Evolutionary conservation across 106 monocot genomes (phyloP), one percentile per base, ranked within the genome.

Genomic region (Allium fistulosum): DNA sequence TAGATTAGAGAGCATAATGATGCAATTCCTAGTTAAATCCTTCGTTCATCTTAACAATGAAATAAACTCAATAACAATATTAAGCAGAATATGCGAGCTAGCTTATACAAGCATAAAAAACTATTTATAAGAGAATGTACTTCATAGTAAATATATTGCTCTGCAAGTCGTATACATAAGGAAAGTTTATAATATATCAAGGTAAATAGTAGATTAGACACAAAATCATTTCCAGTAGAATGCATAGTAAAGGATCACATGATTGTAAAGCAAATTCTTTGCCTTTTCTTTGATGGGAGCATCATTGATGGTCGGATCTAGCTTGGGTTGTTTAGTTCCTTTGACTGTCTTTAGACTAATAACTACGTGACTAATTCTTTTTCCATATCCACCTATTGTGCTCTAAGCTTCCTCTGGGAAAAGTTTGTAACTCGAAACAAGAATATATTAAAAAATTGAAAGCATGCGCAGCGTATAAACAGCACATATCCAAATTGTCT

Each of bases 271-370:
- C n/a, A 15, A 46, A 72, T 51, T 12, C 11, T 18, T 69, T 67
- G 90, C 97, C 89, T 90, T 99, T 83, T 99, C 92, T 75, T 92
- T 99, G 48, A 99, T 90, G 45, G 92, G 78, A 71, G 92, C 92
- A 79, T 99, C 97, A 74, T 99, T 92, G 75, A 99, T 92, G 58
- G 92, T 89, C 47, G 97, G 97, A 84, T 99, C 97, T 64, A 99
- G 71, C 59, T 99, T 99, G 71, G 92, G 76, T 63, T 92, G 92
- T 69, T 99, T 99, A 15, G 86, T 85, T 82, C 97, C 85, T 79
- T 85, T 85, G 59, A 67, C 71, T 28, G 71, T 92, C 59, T 92
- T 99, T 11, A 99, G 76, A n/a, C 97, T 89, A 65, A 99, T 90
- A 69, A 99, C 87, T 17, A 99, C 80, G 75, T 99, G 97, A 74